Evolutionary conservation across 176 grass and related monocot genomes (phyloP).

Genomic region (Zoysia japonica): DNA sequence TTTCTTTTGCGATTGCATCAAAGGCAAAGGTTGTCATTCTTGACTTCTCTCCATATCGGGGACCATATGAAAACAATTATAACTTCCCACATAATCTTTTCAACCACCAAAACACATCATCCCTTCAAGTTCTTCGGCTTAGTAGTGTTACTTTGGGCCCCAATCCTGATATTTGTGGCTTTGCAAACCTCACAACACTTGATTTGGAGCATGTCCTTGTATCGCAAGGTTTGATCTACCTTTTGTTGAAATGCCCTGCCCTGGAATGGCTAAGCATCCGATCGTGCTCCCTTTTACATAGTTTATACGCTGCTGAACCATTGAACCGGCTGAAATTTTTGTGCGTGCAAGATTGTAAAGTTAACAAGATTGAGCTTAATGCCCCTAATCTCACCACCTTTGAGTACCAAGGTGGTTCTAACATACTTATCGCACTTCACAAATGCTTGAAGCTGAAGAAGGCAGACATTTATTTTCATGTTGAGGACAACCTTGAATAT

Average conservation of each 20-base stretch:
- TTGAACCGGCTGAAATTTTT: slow-evolving; percentile 20
- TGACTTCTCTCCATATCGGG: slow-evolving; percentile 19
- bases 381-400: slow-evolving; percentile 11
- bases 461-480: neutral
- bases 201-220: slow-evolving; percentile 14
- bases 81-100: slow-evolving; percentile 27
- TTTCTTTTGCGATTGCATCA: slow-evolving; percentile 15
- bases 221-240: neutral
- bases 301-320: slow-evolving; percentile 25
- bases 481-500: neutral
- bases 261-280: slow-evolving; percentile 25
- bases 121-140: slow-evolving; percentile 9
- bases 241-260: slow-evolving; percentile 14
- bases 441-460: slow-evolving; percentile 16
- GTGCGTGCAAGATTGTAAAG: neutral
- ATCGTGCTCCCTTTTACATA: neutral
- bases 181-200: slow-evolving; percentile 29
- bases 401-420: neutral
- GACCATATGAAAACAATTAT: neutral
- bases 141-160: slow-evolving; percentile 8
- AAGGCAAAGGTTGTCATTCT: slow-evolving; percentile 21
- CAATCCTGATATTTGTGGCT: slow-evolving; percentile 10
- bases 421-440: neutral
- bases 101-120: slow-evolving; percentile 1
- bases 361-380: slow-evolving; percentile 2